Evolutionary conservation across 148 eudicot species (phyloP).

Genomic region (Oxyria digyna): DNA sequence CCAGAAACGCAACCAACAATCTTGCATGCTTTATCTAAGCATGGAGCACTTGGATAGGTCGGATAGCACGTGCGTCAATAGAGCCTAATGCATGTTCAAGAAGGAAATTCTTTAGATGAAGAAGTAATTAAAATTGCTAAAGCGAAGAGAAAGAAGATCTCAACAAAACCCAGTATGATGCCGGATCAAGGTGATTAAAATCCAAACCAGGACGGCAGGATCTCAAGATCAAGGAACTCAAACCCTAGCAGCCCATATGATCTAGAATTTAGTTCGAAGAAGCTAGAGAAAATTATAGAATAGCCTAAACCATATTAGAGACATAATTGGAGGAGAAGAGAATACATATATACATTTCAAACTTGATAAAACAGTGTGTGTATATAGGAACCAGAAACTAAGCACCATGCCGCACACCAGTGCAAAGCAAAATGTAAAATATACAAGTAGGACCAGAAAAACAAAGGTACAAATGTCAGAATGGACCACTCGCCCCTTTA

Average conservation of each 20-base stretch:
- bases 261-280: neutral
- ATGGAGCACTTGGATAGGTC: neutral
- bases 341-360: neutral
- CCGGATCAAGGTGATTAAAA: neutral
- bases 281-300: neutral
- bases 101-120: neutral
- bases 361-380: neutral
- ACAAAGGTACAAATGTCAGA: neutral
- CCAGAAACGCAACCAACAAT: neutral
- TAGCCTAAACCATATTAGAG: neutral
- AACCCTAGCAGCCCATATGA: neutral
- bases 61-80: neutral
- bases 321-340: neutral
- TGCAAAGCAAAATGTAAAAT: neutral
- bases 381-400: neutral
- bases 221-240: neutral
- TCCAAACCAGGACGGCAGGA: neutral
- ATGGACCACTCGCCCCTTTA: neutral
- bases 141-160: neutral
- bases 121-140: neutral
- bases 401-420: neutral
- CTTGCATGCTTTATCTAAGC: neutral
- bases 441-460: neutral
- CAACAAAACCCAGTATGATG: neutral
- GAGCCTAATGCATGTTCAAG: neutral